Base-by-base conservation (phyloP, 1,284 basidiomycete species). In the Pseudozyma pruni region DNA sequence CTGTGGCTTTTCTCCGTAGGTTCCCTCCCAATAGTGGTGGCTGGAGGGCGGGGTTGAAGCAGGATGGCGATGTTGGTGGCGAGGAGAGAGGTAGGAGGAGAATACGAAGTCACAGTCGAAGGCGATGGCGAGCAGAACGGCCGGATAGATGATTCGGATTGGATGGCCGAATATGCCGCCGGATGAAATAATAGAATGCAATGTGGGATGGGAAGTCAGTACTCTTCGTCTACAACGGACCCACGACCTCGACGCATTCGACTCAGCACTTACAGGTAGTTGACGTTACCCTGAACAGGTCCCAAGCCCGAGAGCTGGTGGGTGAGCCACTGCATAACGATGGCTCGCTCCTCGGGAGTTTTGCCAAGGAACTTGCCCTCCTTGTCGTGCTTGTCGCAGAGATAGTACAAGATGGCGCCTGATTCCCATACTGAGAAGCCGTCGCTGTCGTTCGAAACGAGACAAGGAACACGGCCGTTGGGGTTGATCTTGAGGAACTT, bases 371-470 rank as follows among this genome's bases (percentile, higher is more conserved):
- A 75, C 19, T 51, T 41, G 31, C 64, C 47, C 11, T 51, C 57
- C 39, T 72, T 56, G 53, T 79, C 79, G 42, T 80, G 75, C 54
- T 72, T 72, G 35, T 70, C 57, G n/a, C 52, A 64, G 3, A 80
- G 62, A 49, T 79, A 80, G 42, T 67, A 49, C 6, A 80, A 47
- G 32, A 76, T 80, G 2, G 77, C 78, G 16, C 76, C 72, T 0
- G 45, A 53, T 42, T 80, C 76, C 78, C 78, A 80, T 7, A 78
- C 63, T 22, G 37, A 41, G 48, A 75, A 75, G 34, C 59, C 46
- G n/a, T 69, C 59, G 33, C 55, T 59, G 37, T 77, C 67, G 59
- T 77, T 76, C n/a, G 76, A 74, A 25, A 79, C 71, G 16, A 79
- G 52, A 13, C 69, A 62, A 14, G 78, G 76, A 2, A 78, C 77